phyloP scores from a whole-genome alignment of 2,329 filamentous ascomycete species.

The Penicillium sp. region DNA sequence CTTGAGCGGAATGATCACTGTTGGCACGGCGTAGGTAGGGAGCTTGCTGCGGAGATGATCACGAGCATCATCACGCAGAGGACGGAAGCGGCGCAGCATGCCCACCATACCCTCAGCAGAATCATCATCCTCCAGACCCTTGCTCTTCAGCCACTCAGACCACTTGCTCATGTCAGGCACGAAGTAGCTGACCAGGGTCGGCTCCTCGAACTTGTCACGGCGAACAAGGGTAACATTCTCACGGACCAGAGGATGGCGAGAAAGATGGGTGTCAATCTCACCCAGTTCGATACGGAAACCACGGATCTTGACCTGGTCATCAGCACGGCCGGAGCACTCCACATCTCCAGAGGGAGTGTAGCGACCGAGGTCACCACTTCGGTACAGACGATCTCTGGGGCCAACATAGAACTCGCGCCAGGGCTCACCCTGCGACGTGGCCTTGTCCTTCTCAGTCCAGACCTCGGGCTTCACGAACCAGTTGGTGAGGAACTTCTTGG shows the following conservation, averaged over 20 bases:
- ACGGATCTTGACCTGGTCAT: slow-evolving; percentile 91
- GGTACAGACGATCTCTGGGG: slow-evolving; percentile 77
- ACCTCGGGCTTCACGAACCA: slow-evolving; percentile 75
- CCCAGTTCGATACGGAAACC: slow-evolving; percentile 93
- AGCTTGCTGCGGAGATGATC: slow-evolving; percentile 67
- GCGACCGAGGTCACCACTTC: slow-evolving; percentile 78
- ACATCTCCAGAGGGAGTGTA: slow-evolving; percentile 67
- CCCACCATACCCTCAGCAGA: slow-evolving; percentile 50
- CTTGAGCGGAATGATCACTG: slow-evolving; percentile 65
- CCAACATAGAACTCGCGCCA: slow-evolving; percentile 78
- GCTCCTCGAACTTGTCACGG: slow-evolving; percentile 78
- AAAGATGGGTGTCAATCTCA: slow-evolving; percentile 83
- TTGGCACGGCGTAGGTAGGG: slow-evolving; percentile 69
- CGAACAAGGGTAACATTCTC: slow-evolving; percentile 83
- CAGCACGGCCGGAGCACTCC: slow-evolving; percentile 72
- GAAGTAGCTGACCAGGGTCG: slow-evolving; percentile 80
- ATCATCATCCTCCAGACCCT: slow-evolving; percentile 49
- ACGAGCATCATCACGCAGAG: slow-evolving; percentile 55
- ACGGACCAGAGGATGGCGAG: slow-evolving; percentile 66
- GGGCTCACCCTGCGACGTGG: slow-evolving; percentile 54
- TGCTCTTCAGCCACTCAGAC: slow-evolving; percentile 59
- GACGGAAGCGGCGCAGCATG: slow-evolving; percentile 57
- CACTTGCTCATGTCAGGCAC: slow-evolving; percentile 76
- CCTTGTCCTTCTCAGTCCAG: slow-evolving; percentile 62
- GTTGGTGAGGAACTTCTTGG: slow-evolving; percentile 72